Base-by-base conservation (phyloP, 306 rosid genomes). In the Rubus parviflorus region DNA sequence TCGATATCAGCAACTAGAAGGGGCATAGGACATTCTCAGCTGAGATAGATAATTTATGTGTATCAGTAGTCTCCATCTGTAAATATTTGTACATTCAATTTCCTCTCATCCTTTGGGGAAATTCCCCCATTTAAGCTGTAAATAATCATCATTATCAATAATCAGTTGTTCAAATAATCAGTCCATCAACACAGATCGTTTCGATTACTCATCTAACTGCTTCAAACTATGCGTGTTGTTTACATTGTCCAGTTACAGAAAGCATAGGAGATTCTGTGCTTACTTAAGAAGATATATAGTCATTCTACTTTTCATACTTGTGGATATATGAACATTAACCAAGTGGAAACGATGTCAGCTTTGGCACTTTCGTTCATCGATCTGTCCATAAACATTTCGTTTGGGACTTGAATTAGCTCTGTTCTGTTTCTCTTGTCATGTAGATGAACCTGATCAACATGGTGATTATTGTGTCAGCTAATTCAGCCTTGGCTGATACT, bases 1-100 rank as follows among this genome's bases (percentile, higher is more conserved):
- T 92, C 14, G 75, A 88, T 81, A 78, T 90, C 77, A 78, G 84
- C 88, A 71, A 81, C 80, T 89, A 81, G 74, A 73, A 70, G 61
- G 42, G 45, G 47, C 49, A 10, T 43, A 49, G 49, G 41, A 12
- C 37, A 57, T 65, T 47, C 66, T 73, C 58, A 58, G 17, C 20
- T 76, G 79, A 30, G 48, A 13, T 76, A 60, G 77, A 53, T 60
- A 54, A 20, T 77, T 76, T 37, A 41, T 74, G 76, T 79, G 30
- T 12, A 35, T 19, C 22, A 72, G 73, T 46, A 61, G 73, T 69
- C 57, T 16, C 70, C 8, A 45, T 65, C 35, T 83, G 91, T 79
- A 76, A 58, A 81, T 84, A 46, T 72, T 20, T 91, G 86, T 79
- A 87, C 49, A 57, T 80, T 65, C 70, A 47, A 51, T 68, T 80